Evolutionary conservation across 352 stramenopile genomes (phyloP).

Genomic region (Phytophthora rubi): DNA sequence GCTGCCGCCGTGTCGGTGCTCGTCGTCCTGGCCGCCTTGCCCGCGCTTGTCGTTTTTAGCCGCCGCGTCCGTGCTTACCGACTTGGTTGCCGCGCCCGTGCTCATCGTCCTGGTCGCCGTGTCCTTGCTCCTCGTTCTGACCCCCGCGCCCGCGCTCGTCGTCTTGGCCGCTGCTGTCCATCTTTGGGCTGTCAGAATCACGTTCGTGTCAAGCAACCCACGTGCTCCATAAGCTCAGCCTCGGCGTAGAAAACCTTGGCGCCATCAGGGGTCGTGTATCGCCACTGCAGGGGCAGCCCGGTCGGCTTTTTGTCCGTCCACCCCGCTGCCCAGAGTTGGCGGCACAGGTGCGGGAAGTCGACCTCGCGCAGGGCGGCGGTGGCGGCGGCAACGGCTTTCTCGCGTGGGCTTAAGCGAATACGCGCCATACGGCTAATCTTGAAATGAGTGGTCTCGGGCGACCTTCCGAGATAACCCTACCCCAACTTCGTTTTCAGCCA

Average conservation of each 20-base stretch:
- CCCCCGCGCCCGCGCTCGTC: no score
- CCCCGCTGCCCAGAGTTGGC: constrained; percentile 14
- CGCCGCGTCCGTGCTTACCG: background rate
- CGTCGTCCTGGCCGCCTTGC: background rate
- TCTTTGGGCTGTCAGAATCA: background rate
- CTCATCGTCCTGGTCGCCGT: no score
- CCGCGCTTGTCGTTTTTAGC: background rate
- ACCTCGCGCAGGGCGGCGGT: background rate
- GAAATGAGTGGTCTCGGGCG: constrained; percentile 14
- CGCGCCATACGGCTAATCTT: constrained; percentile 16
- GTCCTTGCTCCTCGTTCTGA: no score
- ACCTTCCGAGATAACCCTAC: background rate
- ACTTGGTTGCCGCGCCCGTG: background rate
- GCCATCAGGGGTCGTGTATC: background rate
- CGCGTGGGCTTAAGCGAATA: background rate
- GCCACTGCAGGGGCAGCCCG: constrained; percentile 7
- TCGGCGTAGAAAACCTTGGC: constrained; percentile 4
- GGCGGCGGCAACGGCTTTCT: background rate
- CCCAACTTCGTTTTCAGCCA: constrained; percentile 1
- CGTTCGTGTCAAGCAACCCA: constrained; percentile 8
- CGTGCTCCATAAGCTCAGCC: background rate
- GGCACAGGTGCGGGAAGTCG: constrained; percentile 22
- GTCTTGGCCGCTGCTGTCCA: background rate
- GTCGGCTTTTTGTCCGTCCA: constrained; percentile 14
- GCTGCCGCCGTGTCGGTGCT: no score